Evolutionary conservation across 1,139 yeast genomes (phyloP).

Genomic region (Magnusiomyces clavatus): DNA sequence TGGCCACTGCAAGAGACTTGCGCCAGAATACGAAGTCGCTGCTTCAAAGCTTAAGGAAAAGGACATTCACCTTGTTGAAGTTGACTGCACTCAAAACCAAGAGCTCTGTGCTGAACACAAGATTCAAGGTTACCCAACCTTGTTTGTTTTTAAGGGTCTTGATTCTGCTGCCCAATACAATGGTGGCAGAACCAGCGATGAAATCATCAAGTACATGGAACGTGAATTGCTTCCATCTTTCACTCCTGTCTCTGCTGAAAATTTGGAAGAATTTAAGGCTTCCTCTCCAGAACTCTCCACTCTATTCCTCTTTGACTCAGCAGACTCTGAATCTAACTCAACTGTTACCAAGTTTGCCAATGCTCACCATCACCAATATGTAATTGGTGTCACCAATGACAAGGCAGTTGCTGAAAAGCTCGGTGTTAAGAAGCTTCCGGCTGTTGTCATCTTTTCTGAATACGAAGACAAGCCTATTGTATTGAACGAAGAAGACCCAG

Average conservation of each 20-base stretch:
- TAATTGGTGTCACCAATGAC: slow-evolving; percentile 52
- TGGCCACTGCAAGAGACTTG: slow-evolving; percentile 92
- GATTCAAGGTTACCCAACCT: slow-evolving; percentile 86
- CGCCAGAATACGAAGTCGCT: slow-evolving; percentile 83
- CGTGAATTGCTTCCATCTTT: slow-evolving; percentile 83
- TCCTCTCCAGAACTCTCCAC: slow-evolving; percentile 48
- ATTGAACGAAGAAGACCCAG: slow-evolving; percentile 32
- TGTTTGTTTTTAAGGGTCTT: slow-evolving; percentile 72
- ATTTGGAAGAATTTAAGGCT: slow-evolving; percentile 40
- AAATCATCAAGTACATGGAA: slow-evolving; percentile 71
- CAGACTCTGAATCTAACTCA: slow-evolving; percentile 35
- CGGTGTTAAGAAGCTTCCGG: slow-evolving; percentile 39
- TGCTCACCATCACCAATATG: slow-evolving; percentile 49
- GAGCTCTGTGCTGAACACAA: slow-evolving; percentile 69
- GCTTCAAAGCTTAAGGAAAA: slow-evolving; percentile 64
- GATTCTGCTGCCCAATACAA: slow-evolving; percentile 45
- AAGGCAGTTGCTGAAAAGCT: slow-evolving; percentile 41
- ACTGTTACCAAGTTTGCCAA: slow-evolving; percentile 51
- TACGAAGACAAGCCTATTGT: slow-evolving; percentile 39
- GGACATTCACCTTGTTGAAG: slow-evolving; percentile 73
- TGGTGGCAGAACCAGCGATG: slow-evolving; percentile 78
- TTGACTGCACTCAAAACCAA: slow-evolving; percentile 86
- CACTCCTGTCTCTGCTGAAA: slow-evolving; percentile 42
- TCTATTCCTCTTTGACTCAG: slow-evolving; percentile 35
- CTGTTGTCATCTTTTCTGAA: slow-evolving; percentile 42